Base-by-base conservation (phyloP, 495 filamentous ascomycete species). In the Tuber borchii region DNA sequence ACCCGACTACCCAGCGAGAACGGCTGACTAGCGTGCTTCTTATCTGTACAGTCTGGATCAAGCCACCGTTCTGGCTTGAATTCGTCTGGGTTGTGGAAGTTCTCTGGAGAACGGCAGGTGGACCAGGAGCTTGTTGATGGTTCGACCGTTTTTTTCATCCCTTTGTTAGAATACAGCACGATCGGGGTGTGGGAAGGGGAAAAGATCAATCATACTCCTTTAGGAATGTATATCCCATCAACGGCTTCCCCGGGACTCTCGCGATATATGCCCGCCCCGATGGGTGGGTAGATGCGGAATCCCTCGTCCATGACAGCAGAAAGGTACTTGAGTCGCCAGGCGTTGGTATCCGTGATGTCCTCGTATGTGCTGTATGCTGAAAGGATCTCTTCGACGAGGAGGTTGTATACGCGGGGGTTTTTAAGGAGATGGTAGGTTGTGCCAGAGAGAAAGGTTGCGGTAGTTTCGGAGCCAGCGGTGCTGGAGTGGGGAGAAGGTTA, bases 241-340 rank as follows among this genome's bases (percentile, higher is more conserved):
- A 89, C 82, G 3, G 78, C 80, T 75, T 80, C 86, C 39, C 82
- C 87, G 34, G 82, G 84, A 69, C 84, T 84, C 34, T 82, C 46
- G 9, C 90, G 83, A 6, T 87, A 86, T 0, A 88, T 75, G 9
- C 86, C 86, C 0, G 84, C 79, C 0, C 89, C 85, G 1, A 86
- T 86, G 0, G 90, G 87, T 34, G 90, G 89, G 73, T 87, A 88
- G 17, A 91, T 78, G 7, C 90, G 85, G 8, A 92, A 83, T 0
- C 84, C 83, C 79, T 93, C 90, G 17, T 87, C 84, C 26, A 92
- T 82, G 19, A 88, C 84, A 3, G 90, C 90, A 56, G 86, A 84
- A 77, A 91, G 84, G 78, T 90, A 91, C 2, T 81, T 81, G 0
- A 90, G 83, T 2, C 84, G 79, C 16, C 82, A 80, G 14, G 86